Conservation (phyloP, 2,329 filamentous ascomycete species). For the Celoporthe dispersa region DNA sequence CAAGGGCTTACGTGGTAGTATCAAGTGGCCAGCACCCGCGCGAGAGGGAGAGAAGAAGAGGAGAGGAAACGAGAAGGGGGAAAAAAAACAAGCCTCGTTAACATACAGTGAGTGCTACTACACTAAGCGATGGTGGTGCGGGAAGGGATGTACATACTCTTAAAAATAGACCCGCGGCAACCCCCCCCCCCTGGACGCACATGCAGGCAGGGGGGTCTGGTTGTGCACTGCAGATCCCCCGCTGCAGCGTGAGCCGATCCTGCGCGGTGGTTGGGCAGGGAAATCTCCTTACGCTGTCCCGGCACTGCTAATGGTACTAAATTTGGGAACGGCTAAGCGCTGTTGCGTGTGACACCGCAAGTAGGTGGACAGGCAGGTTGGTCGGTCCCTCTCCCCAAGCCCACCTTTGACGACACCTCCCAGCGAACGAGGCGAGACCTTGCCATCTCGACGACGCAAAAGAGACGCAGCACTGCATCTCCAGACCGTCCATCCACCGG, state of each 20-base stretch:
- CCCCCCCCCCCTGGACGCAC: not conserved
- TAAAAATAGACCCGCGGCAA: not conserved
- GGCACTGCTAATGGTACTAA: not conserved
- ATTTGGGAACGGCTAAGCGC: conserved; percentile 9
- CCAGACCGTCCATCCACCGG: not conserved
- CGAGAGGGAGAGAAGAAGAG: no score
- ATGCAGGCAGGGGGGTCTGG: not conserved
- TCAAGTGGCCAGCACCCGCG: not conserved
- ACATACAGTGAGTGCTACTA: no score
- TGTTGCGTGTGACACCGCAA: not conserved
- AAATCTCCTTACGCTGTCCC: not conserved
- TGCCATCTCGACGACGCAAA: not conserved
- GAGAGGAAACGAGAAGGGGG: not conserved
- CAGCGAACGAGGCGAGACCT: not conserved
- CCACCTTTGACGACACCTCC: not conserved
- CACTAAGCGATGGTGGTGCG: not conserved
- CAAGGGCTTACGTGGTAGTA: not conserved
- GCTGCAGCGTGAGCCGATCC: not conserved
- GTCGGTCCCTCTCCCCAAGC: not conserved
- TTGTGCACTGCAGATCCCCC: not conserved
- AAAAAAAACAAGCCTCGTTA: not conserved
- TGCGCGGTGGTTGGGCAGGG: not conserved
- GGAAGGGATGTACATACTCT: not conserved
- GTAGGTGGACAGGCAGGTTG: not conserved
- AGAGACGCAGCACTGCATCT: not conserved